Base-by-base conservation (phyloP, 768 basidiomycete species). In the Macrolepiota dolichaula region DNA sequence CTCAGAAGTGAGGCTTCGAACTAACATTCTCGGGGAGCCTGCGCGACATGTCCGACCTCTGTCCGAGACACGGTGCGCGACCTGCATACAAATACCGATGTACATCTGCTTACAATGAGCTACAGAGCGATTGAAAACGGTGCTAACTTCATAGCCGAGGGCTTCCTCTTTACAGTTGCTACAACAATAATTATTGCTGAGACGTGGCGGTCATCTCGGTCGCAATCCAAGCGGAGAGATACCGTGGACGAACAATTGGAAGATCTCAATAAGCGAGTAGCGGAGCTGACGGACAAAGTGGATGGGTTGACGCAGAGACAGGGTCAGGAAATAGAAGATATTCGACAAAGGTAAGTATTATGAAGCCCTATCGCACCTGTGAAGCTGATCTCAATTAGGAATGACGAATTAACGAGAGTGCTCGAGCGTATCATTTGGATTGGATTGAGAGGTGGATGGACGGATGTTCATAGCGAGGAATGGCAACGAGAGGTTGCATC, bases 111-210 rank as follows among this genome's bases (percentile, higher is more conserved):
- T 19, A 27, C 25, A 24, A 4, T 32, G 35, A 2, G 11, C 2
- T 35, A 19, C 64, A 92, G 91, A 61, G 92, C 92, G 0, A 89
- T 94, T 61, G 91, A 93, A 62, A 92, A 89, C 66, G 92, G 92
- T 22, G 90, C 92, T 15, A 94, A 93, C 65, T 79, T 87, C 4
- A 77, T 94, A 4, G 92, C 92, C 0, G 92, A 94, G 72, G 90
- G 90, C 0, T 94, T 94, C 65, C 80, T 94, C 2, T 94, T 94
- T 68, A 69, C 76, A 19, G 92, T 94, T 1, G 92, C 92, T 0
- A 86, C 88, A 1, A 72, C 72, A 0, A 77, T 94, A 4, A 93
- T 95, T 59, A 62, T 93, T 11, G 87, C 87, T 1, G 92, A 95
- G 71, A 77, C 86, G 24, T 94, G 84, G 81, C 87, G 92, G 0